Percentiles rank a stretch among this genome's conserved stretches.
Evolutionary conservation across 1,284 basidiomycete genomes (phyloP).

Genomic region (Tylopilus sp.): DNA sequence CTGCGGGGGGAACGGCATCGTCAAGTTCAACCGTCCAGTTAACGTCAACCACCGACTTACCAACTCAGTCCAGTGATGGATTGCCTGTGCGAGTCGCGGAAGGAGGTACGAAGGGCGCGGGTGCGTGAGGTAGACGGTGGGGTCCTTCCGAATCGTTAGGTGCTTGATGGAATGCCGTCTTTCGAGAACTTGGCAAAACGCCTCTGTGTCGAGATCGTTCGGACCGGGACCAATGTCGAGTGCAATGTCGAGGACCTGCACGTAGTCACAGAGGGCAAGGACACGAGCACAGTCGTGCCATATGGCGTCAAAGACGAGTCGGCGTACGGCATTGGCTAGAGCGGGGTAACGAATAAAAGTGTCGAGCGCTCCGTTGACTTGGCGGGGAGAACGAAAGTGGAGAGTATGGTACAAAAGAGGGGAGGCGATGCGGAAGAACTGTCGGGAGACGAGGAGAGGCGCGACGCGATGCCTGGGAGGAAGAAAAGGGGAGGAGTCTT

Average conservation of each 20-base stretch:
- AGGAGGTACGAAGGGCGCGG: slow-evolving; percentile 57
- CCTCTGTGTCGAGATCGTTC: slow-evolving; percentile 43
- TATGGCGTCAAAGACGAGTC: slow-evolving; percentile 49
- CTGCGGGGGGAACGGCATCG: slow-evolving; percentile 20
- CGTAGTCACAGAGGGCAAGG: slow-evolving; percentile 42
- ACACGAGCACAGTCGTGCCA: slow-evolving; percentile 40
- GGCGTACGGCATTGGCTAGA: slow-evolving; percentile 52
- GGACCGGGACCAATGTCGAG: slow-evolving; percentile 48
- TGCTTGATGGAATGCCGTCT: slow-evolving; percentile 48
- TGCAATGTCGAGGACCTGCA: slow-evolving; percentile 57
- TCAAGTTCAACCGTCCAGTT: slow-evolving; percentile 1
- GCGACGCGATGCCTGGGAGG: slow-evolving; percentile 42
- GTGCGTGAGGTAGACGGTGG: slow-evolving; percentile 62
- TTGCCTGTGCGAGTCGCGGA: slow-evolving; percentile 54
- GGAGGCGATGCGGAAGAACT: slow-evolving; percentile 63
- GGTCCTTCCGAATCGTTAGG: slow-evolving; percentile 61
- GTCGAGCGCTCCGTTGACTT: slow-evolving; percentile 51
- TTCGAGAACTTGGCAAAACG: slow-evolving; percentile 55
- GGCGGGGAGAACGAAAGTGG: slow-evolving; percentile 49
- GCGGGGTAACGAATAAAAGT: slow-evolving; percentile 50
- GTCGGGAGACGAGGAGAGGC: slow-evolving; percentile 58
- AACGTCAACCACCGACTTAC: slow-evolving; percentile 43
- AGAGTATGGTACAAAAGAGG: slow-evolving; percentile 64
- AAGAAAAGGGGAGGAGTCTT: slow-evolving; percentile 41
- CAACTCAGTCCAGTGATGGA: slow-evolving; percentile 55